Base-by-base conservation (phyloP, 805 yeast species). In the Cyberlindnera americana region DNA sequence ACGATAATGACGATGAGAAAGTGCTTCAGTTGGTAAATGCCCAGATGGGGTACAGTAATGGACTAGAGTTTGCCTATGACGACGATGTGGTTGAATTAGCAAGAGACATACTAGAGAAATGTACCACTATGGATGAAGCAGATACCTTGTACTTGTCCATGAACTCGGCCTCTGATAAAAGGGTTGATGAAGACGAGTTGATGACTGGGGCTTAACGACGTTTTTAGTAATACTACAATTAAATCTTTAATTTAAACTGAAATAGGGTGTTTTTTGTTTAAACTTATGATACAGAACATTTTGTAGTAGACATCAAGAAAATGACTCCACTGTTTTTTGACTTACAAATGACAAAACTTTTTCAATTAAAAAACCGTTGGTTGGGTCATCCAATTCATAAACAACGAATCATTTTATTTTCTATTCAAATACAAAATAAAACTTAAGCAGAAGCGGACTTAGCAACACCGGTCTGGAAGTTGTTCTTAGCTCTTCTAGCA, bases 401-500 rank as follows among this genome's bases (percentile, higher is more conserved):
- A 38, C 36, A 38, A 41, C 35, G 40, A 44, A 41, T 36, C 47
- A 47, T 48, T 33, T 42, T 41, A 26, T 35, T n/a, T n/a, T 35
- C 33, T 38, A 35, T 40, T 47, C 33, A 35, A 35, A 39, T 36
- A 35, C 41, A 33, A 49, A 41, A 51, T 40, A 48, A 54, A 53
- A 62, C 62, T 72, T 78, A 77, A 65, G 78, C 81, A 57, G 82
- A 66, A 69, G 73, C 73, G 62, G 83, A 73, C 73, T 76, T 71
- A 60, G 81, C 79, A 59, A 72, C 77, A 70, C 89, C 87, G 64
- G 95, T 69, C 75, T 87, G 96, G 96, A 93, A 93, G 71, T 89
- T 95, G 83, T 91, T 91, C 86, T 90, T 87, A 86, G 91, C 91
- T 80, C 89, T 87, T 83, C 98, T 90, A 61, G 93, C 75, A 63